Conservation (phyloP, 2,329 filamentous ascomycete species). For the Pestalotiopsis sp. region DNA sequence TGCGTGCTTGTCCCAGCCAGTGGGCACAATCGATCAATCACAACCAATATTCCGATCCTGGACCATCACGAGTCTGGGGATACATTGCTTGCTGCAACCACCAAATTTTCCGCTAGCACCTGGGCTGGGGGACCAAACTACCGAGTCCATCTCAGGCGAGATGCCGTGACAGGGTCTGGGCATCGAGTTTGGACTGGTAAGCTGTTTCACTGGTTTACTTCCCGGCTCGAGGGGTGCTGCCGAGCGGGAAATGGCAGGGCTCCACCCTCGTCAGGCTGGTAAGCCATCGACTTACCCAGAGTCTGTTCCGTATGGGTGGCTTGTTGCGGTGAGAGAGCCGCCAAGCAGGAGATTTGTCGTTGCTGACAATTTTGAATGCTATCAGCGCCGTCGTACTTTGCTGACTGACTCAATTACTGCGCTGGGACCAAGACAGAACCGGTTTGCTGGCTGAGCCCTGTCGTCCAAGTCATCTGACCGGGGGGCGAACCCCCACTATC, state of each 20-base stretch:
- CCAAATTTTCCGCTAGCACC: background rate
- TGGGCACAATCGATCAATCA: background rate
- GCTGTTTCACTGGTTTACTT: constrained; percentile 1
- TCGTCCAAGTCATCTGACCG: background rate
- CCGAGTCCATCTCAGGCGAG: constrained; percentile 13
- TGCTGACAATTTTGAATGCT: background rate
- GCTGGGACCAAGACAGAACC: background rate
- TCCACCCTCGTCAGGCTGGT: background rate
- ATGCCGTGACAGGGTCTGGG: constrained; percentile 10
- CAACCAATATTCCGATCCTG: background rate
- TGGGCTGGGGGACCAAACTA: constrained; percentile 1
- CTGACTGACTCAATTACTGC: background rate
- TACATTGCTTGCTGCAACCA: background rate
- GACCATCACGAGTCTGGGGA: background rate
- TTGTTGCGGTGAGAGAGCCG: constrained; percentile 7
- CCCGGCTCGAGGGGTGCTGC: constrained; percentile 9
- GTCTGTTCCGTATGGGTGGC: background rate
- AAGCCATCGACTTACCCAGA: background rate
- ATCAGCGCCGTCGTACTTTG: background rate
- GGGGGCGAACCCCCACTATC: constrained; percentile 7
- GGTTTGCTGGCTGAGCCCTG: background rate
- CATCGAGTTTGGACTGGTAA: constrained; percentile 3
- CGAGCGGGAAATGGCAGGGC: constrained; percentile 12
- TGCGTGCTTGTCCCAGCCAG: background rate
- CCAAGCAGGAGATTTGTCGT: background rate